These are phyloP conservation scores for Phascolomyces articulosus DNA, from an alignment of 371 early-diverging fungal genomes.

Conservation along the genomic window DNA sequence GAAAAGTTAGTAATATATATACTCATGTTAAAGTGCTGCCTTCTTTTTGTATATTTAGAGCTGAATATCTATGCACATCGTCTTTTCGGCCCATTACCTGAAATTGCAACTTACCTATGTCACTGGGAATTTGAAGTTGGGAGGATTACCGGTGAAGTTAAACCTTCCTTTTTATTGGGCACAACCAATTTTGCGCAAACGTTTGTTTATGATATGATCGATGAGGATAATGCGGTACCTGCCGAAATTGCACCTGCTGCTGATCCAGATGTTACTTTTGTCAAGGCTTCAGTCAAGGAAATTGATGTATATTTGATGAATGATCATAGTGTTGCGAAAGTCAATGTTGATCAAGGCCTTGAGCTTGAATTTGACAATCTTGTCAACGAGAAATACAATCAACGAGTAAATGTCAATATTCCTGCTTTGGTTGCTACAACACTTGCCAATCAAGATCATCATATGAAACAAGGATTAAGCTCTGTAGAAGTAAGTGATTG, in stretches of 20 bases:
- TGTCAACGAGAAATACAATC: conserved; percentile 62
- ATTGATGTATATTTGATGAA: conserved; percentile 73
- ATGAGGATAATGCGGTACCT: conserved; percentile 75
- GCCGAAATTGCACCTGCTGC: conserved; percentile 46
- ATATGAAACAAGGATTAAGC: conserved; percentile 6
- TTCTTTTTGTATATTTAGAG: conserved; percentile 33
- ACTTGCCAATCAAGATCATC: conserved; percentile 54
- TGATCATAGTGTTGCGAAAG: conserved; percentile 57
- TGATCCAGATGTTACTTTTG: conserved; percentile 70
- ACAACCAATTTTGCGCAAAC: conserved; percentile 60
- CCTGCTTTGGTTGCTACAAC: conserved; percentile 61
- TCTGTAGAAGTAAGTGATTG: conserved; percentile 8
- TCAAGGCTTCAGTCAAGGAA: conserved; percentile 60
- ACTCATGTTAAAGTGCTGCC: background rate
- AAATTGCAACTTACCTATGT: conserved; percentile 69
- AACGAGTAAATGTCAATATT: conserved; percentile 61
- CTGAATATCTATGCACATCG: conserved; percentile 70
- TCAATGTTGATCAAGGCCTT: conserved; percentile 62
- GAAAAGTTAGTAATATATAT: background rate
- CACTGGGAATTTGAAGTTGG: conserved; percentile 78
- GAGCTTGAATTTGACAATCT: conserved; percentile 67
- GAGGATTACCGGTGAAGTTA: conserved; percentile 71
- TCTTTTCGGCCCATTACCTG: conserved; percentile 77
- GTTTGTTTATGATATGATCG: conserved; percentile 71
- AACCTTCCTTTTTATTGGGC: conserved; percentile 65